A percentile compares a stretch with the other conserved stretches of the same genome.
These are phyloP conservation scores for Sanguinoderma infundibulare DNA, from an alignment of 1,284 basidiomycete species.

Conservation along the genomic window DNA sequence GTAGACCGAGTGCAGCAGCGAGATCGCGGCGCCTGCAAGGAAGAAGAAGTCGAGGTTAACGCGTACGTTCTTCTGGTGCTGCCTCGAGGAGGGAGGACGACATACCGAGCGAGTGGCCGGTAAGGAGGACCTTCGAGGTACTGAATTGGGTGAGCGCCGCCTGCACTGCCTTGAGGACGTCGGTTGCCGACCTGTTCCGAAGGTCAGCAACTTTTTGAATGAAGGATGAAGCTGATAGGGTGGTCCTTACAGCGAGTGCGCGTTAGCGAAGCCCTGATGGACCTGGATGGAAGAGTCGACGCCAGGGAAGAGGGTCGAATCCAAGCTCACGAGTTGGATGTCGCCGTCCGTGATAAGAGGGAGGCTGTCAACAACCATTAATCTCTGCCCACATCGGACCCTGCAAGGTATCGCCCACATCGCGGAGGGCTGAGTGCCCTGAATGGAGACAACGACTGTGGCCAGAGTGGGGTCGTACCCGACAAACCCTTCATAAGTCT, in stretches of 20 bases:
- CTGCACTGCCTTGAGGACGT: conserved; percentile 42
- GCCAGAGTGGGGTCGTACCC: conserved; percentile 31
- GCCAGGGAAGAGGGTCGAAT: conserved; percentile 61
- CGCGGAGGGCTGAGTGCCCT: conserved; percentile 52
- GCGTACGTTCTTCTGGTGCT: neutral
- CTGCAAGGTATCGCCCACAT: conserved; percentile 41
- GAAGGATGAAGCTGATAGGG: neutral
- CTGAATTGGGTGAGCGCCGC: conserved; percentile 33
- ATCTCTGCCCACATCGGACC: neutral
- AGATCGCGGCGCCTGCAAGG: conserved; percentile 45
- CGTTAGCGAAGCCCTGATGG: conserved; percentile 59
- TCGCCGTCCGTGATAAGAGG: conserved; percentile 59
- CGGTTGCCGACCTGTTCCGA: conserved; percentile 37
- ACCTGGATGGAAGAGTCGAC: conserved; percentile 50
- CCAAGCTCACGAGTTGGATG: conserved; percentile 43
- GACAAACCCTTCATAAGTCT: conserved; percentile 42
- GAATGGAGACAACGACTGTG: conserved; percentile 32
- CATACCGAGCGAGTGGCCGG: conserved; percentile 47
- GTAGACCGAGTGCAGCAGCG: conserved; percentile 52
- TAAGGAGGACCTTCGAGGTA: conserved; percentile 37
- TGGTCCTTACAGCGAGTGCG: conserved; percentile 52
- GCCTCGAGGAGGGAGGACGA: neutral
- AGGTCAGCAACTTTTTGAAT: neutral
- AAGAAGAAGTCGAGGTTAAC: neutral
- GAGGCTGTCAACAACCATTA: conserved; percentile 36